Conservation (phyloP, 257 asterid species). For the Solanum sparsipilum region DNA sequence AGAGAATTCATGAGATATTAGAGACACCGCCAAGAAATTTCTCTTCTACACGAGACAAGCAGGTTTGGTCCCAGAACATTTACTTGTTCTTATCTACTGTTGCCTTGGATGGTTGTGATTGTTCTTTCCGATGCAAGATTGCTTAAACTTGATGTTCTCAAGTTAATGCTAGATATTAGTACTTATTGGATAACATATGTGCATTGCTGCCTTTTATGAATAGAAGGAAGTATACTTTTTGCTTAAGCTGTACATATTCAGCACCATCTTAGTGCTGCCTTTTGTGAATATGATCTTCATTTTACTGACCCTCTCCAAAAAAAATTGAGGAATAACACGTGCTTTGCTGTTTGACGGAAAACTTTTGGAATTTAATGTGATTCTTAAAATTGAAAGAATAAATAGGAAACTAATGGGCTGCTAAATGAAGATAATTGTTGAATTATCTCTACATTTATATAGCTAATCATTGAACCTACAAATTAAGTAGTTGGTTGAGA, state of each 20-base stretch:
- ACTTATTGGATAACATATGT: background rate
- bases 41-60: conserved; percentile 13
- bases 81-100: background rate
- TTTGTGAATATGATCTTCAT: background rate
- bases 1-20: conserved; percentile 20
- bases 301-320: background rate
- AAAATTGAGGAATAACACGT: background rate
- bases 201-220: background rate
- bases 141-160: background rate
- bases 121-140: conserved; percentile 1
- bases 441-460: background rate
- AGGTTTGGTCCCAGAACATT: conserved; percentile 22
- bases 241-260: background rate
- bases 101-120: background rate
- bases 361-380: background rate
- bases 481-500: background rate
- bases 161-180: background rate
- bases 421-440: background rate
- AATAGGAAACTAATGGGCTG: background rate
- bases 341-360: background rate
- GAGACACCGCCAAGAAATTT: conserved; percentile 22
- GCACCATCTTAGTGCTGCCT: background rate
- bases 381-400: background rate
- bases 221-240: background rate
- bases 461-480: background rate